These are phyloP conservation scores for Lachnellula hyalina DNA, from an alignment of 2,329 filamentous ascomycete genomes.

Conservation along the genomic window DNA sequence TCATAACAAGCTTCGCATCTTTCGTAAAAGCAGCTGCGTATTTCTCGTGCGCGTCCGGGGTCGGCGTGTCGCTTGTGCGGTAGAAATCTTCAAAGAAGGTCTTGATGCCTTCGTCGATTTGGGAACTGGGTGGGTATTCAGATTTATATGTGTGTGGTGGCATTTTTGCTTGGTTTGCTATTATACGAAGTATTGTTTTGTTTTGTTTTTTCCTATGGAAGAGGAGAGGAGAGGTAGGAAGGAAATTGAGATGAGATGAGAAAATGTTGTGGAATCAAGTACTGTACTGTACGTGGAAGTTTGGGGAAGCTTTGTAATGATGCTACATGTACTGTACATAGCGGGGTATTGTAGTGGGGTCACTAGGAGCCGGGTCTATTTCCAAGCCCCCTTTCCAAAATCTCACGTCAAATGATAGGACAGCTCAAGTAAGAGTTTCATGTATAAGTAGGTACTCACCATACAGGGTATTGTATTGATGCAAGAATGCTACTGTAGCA, in stretches of 20 bases:
- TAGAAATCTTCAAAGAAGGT: constrained; percentile 68
- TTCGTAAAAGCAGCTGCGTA: constrained; percentile 44
- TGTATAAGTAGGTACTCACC: not conserved
- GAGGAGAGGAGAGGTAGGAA: not conserved
- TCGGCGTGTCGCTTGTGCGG: constrained; percentile 43
- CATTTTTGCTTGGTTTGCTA: not conserved
- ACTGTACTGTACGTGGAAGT: not conserved
- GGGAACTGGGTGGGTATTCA: constrained; percentile 9
- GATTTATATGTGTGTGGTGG: constrained; percentile 12
- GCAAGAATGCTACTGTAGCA: not conserved
- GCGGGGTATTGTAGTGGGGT: not conserved
- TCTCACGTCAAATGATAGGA: not conserved
- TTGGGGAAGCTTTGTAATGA: not conserved
- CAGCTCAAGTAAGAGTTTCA: not conserved
- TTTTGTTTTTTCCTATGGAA: no score
- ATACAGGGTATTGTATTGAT: not conserved
- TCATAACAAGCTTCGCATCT: constrained; percentile 48
- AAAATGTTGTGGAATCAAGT: not conserved
- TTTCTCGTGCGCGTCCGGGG: constrained; percentile 40
- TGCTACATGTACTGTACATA: not conserved
- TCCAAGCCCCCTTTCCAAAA: no score
- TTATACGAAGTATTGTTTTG: not conserved
- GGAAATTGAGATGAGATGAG: not conserved
- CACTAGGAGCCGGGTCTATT: no score
- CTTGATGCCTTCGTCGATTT: constrained; percentile 52